Percentiles rank a stretch among this genome's conserved stretches.
Evolutionary conservation across 2,329 filamentous ascomycete species (phyloP).

Genomic region (Trichoderma sp.): DNA sequence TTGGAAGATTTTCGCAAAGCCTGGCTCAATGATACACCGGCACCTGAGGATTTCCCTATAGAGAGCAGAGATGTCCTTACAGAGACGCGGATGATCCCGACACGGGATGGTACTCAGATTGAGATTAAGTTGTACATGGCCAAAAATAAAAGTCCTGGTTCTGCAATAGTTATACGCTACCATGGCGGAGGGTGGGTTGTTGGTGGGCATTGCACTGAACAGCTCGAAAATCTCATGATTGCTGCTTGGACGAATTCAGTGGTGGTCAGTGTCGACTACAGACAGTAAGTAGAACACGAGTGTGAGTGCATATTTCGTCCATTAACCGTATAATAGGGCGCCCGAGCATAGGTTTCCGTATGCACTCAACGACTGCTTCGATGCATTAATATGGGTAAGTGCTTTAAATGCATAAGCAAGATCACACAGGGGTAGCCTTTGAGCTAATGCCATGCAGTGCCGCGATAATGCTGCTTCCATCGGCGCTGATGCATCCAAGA

Average conservation of each 20-base stretch:
- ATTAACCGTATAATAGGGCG: neutral
- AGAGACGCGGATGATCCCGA: too few species aligned
- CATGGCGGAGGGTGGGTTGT: conserved; percentile 2
- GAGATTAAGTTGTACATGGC: too few species aligned
- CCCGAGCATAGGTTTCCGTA: neutral
- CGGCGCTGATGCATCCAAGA: conserved; percentile 38
- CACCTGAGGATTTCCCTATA: neutral
- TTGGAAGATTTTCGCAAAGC: conserved; percentile 7
- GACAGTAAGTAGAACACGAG: neutral
- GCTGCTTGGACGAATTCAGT: conserved; percentile 1
- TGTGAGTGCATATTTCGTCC: neutral
- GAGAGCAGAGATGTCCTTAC: too few species aligned
- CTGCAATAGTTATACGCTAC: neutral
- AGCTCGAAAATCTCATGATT: neutral
- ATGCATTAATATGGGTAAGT: neutral
- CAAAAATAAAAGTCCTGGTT: too few species aligned
- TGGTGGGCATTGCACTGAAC: neutral
- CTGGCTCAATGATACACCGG: neutral
- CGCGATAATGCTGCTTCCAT: conserved; percentile 27
- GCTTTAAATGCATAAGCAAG: neutral
- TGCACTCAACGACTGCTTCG: neutral
- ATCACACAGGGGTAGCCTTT: neutral
- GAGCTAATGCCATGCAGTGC: too few species aligned
- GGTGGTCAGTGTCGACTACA: neutral
- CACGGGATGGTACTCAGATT: too few species aligned